Conservation (phyloP, 768 basidiomycete species). For the Auricularia sp. region DNA sequence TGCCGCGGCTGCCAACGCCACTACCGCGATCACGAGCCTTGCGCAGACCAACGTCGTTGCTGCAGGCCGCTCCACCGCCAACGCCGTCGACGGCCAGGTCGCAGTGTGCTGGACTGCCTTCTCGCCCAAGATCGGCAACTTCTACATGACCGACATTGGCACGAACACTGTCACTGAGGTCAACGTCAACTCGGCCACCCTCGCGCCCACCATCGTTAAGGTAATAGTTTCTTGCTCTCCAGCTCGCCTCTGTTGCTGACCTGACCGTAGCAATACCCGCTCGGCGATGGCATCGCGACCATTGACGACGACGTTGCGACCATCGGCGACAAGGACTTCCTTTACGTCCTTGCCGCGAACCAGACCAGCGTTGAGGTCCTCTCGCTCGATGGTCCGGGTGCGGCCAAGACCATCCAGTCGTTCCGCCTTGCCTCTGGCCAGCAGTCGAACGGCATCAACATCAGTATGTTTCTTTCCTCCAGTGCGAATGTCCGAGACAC, state of each 20-base stretch:
- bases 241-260: background rate
- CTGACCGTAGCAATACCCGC: conserved; percentile 28
- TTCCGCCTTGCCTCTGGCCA: conserved; percentile 3
- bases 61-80: conserved; percentile 19
- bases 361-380: conserved; percentile 32
- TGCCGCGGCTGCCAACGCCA: background rate
- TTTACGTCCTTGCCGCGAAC: conserved; percentile 32
- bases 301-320: conserved; percentile 34
- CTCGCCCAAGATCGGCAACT: conserved; percentile 23
- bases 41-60: background rate
- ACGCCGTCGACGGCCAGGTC: conserved; percentile 20
- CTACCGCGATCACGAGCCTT: background rate
- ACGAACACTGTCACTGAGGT: conserved; percentile 33
- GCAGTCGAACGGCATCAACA: conserved; percentile 1
- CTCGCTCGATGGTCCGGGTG: conserved; percentile 29
- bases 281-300: conserved; percentile 24
- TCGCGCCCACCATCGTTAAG: conserved; percentile 37
- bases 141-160: conserved; percentile 24
- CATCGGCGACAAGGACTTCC: conserved; percentile 30
- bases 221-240: conserved; percentile 11
- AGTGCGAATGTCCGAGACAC: background rate
- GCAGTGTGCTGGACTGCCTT: conserved; percentile 23
- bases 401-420: conserved; percentile 11
- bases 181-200: conserved; percentile 31
- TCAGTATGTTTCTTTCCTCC: conserved; percentile 2